Evolutionary conservation across 179 eudicot species (phyloP), one percentile per base, ranked within the genome.

Genomic region (Spinacia oleracea): DNA sequence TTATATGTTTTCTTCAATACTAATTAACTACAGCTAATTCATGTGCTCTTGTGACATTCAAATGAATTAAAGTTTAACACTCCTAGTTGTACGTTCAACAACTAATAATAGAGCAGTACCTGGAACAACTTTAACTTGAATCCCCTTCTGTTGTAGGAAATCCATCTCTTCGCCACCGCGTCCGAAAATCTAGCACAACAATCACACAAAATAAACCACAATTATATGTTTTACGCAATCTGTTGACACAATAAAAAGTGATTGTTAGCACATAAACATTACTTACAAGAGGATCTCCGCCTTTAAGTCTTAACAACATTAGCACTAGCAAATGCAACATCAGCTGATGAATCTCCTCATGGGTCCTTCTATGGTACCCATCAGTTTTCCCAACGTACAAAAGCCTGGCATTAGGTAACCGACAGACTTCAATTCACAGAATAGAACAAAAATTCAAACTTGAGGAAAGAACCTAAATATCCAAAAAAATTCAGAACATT

Each of bases 81-180:
- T 38, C 40, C 4, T 3, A 38, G 40, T 38, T 38, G 40, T 38
- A 38, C 40, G 6, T 38, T 15, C 53, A 48, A 1, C 53, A 48
- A 48, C 14, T 12, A 12, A 12, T 48, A 5, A 3, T 2, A 48
- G 20, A 48, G 53, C 5, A 38, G 18, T 83, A 83, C 82, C 99
- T 43, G 99, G 99, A 86, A 96, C 88, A 69, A 96, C 97, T 88
- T 91, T 93, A 14, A 96, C 99, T 70, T 92, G 89, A 83, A 96
- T 89, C 50, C 99, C 99, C 74, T 96, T 87, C 76, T 90, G 92
- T 79, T 91, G 96, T 78, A 96, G 84, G 86, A 93, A 96, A 81
- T 96, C 99, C 97, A 96, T 91, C 89, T 96, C 99, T 84, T 96
- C 99, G 46, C 99, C 99, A 81, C 99, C 99, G 70, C 99, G 88